Evolutionary conservation across 2,329 filamentous ascomycete species (phyloP).

Genomic region (Stachybotrys chlorohalonatus): DNA sequence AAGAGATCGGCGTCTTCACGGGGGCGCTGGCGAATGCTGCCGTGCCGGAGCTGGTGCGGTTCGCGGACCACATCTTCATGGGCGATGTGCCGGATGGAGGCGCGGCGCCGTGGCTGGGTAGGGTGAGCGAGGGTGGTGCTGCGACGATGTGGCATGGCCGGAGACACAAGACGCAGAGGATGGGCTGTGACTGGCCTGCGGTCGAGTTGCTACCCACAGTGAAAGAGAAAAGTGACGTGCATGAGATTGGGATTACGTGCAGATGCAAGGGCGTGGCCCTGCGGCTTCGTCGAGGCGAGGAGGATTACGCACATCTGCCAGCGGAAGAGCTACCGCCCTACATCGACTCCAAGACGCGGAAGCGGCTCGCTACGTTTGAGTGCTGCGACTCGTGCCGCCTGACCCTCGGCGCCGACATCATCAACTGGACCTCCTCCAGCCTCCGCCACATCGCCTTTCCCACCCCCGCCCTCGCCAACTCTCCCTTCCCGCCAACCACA

Average conservation of each 20-base stretch:
- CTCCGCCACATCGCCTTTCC: constrained; percentile 28
- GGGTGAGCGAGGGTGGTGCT: constrained; percentile 19
- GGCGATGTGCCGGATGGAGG: constrained; percentile 45
- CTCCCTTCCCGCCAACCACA: constrained; percentile 5
- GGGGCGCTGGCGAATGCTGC: constrained; percentile 25
- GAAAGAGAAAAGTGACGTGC: constrained; percentile 7
- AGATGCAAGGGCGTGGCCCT: constrained; percentile 37
- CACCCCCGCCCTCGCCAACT: not conserved
- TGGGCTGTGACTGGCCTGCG: constrained; percentile 21
- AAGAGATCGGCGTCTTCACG: constrained; percentile 22
- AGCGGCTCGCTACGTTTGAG: constrained; percentile 29
- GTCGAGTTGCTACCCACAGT: constrained; percentile 3
- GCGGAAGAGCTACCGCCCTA: constrained; percentile 27
- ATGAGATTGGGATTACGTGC: constrained; percentile 29
- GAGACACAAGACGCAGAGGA: constrained; percentile 11
- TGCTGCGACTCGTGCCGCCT: constrained; percentile 38
- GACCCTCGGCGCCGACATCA: constrained; percentile 30
- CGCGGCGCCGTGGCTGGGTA: constrained; percentile 33
- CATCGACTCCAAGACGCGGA: constrained; percentile 32
- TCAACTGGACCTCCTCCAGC: constrained; percentile 34
- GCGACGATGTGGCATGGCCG: constrained; percentile 16
- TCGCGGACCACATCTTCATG: constrained; percentile 32
- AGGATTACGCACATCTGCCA: constrained; percentile 17
- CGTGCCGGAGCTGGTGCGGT: constrained; percentile 16
- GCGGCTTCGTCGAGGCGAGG: constrained; percentile 22